These are phyloP conservation scores for Pelargonium nanum DNA, from an alignment of 345 rosid species.

Conservation along the genomic window DNA sequence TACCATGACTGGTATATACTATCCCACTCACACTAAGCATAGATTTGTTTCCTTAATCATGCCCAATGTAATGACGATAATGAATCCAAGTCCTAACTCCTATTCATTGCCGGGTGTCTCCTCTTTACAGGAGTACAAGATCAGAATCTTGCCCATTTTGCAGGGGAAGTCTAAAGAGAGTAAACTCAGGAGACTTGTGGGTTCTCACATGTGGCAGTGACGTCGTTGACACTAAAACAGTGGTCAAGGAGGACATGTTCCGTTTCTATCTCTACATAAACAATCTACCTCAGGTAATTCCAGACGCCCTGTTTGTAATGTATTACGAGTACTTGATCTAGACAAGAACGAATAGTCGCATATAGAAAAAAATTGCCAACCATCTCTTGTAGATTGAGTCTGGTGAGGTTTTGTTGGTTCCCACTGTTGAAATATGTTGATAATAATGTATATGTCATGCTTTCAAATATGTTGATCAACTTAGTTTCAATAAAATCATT, in stretches of 20 bases:
- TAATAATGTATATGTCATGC: constrained; percentile 16
- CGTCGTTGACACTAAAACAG: constrained; percentile 5
- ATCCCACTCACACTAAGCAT: background rate
- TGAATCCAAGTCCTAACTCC: background rate
- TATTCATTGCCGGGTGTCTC: too few relatives aligned
- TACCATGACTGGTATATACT: constrained; percentile 36
- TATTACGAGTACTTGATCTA: constrained; percentile 40
- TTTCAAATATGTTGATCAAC: too few relatives aligned
- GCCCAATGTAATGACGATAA: background rate
- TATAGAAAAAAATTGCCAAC: constrained; percentile 6
- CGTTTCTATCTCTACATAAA: constrained; percentile 35
- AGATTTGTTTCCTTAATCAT: too few relatives aligned
- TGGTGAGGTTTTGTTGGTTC: constrained; percentile 12
- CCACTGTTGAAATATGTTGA: constrained; percentile 7
- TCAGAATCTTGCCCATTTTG: constrained; percentile 40
- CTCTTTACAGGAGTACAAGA: constrained; percentile 10
- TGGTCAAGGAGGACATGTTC: constrained; percentile 15
- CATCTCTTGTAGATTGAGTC: constrained; percentile 10
- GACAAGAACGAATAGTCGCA: background rate
- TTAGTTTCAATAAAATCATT: too few relatives aligned
- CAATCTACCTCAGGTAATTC: constrained; percentile 30
- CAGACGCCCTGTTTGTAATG: constrained; percentile 36
- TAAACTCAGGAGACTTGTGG: constrained; percentile 33
- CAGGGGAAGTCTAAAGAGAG: constrained; percentile 35
- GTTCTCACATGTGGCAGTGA: constrained; percentile 19